Evolutionary conservation across 257 asterid species (phyloP), one percentile per base, ranked within the genome.

Genomic region (Solanum arcanum): DNA sequence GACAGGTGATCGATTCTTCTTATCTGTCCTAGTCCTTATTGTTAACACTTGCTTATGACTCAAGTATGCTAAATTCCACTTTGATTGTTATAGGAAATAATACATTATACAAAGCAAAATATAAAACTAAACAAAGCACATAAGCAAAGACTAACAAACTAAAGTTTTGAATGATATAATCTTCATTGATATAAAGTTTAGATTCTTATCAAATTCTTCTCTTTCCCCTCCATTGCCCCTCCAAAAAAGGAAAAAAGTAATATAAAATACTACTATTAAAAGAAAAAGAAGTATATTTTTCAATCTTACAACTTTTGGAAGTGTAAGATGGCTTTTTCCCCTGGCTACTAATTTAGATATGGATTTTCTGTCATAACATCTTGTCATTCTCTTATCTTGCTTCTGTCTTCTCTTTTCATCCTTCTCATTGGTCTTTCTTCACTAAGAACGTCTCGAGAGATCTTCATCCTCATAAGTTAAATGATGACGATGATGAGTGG

Each of bases 341-440:
- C 68, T 25, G 74, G 64, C 20, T 14, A 5, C 39, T 62, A 27
- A 86, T 64, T 66, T 16, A 4, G 69, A 66, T 29, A 56, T 85
- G 42, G 68, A 49, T 62, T 85, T 83, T 86, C 90, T 89, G 83
- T 88, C 90, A 90, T 95, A 62, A 90, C 92, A 91, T 90, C 92
- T 91, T 60, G 25, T 39, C 25, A 59, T 83, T 25, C 27, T 75
- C 31, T 87, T 75, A 15, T 72, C 82, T 44, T 69, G 84, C 73
- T 75, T 47, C 18, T 72, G 1, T 39, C 12, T 83, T 39, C 14
- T 66, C 83, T 39, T 9, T 66, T 56, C 66, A 83, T 82, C 41
- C 14, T 83, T 84, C 86, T 84, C 62, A 14, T 35, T 25, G 86
- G 64, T 31, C 59, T 13, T 87, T 64, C 56, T 86, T 85, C 47